phyloP scores from a whole-genome alignment of 148 eudicot species.

The Camellia japonica region DNA sequence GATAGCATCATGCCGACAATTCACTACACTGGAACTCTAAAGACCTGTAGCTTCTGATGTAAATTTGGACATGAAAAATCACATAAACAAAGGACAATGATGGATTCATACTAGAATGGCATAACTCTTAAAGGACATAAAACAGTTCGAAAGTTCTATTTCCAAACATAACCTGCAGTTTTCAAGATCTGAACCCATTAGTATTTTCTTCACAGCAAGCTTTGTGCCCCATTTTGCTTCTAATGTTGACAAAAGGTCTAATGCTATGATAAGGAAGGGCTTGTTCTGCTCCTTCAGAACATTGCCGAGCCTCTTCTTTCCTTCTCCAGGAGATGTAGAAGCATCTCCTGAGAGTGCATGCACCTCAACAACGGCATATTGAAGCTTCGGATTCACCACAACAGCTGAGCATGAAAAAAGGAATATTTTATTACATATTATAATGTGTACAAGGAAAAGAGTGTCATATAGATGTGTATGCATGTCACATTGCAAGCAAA shows the following conservation, averaged over 20 bases:
- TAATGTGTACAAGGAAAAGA: background rate
- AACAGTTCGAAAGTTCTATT: background rate
- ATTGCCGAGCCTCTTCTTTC: conserved; percentile 57
- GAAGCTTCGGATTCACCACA: conserved; percentile 91
- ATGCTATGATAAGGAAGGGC: conserved; percentile 65
- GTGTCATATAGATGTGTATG: conserved; percentile 4
- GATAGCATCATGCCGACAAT: background rate
- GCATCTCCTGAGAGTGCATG: conserved; percentile 34
- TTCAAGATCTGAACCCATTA: conserved; percentile 24
- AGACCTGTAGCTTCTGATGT: background rate
- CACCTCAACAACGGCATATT: conserved; percentile 76
- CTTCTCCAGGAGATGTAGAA: conserved; percentile 40
- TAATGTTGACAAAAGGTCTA: conserved; percentile 73
- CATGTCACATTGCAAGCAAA: conserved; percentile 1
- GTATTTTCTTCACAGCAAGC: conserved; percentile 59
- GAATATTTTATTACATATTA: conserved; percentile 2
- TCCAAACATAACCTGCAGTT: conserved; percentile 49
- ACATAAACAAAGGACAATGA: background rate
- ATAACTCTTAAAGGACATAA: background rate
- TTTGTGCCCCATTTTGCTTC: conserved; percentile 87
- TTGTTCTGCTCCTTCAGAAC: conserved; percentile 44
- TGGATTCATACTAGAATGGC: background rate
- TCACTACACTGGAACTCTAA: background rate
- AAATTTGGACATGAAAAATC: background rate
- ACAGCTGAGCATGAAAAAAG: conserved; percentile 54